A percentile compares a stretch with the other conserved stretches of the same genome.
phyloP scores from a whole-genome alignment of 805 yeast genomes.

The Candida tallmaniae region DNA sequence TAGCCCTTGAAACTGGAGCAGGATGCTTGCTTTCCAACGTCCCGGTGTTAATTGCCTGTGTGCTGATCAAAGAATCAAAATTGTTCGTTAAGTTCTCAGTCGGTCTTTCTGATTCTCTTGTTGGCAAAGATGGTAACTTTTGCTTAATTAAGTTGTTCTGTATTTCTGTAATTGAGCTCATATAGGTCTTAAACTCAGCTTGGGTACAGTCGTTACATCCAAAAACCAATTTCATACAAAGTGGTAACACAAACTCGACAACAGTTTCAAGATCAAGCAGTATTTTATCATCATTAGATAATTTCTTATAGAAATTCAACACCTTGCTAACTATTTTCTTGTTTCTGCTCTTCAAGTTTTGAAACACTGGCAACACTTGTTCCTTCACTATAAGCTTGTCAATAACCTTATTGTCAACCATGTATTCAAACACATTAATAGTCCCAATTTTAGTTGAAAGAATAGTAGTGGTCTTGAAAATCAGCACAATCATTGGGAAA shows the following conservation, averaged over 20 bases:
- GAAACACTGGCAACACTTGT: constrained; percentile 74
- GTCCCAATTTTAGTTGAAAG: constrained; percentile 72
- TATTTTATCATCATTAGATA: constrained; percentile 40
- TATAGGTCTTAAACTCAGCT: constrained; percentile 27
- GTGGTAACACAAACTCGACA: constrained; percentile 26
- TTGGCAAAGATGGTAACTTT: constrained; percentile 18
- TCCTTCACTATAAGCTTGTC: constrained; percentile 73
- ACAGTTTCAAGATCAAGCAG: constrained; percentile 25
- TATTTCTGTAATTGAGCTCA: constrained; percentile 19
- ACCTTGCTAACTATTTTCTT: constrained; percentile 49
- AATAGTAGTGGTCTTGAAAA: constrained; percentile 82
- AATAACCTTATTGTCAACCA: constrained; percentile 56
- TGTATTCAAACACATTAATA: constrained; percentile 51
- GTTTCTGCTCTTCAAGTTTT: constrained; percentile 73
- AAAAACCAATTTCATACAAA: constrained; percentile 29
- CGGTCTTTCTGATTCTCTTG: constrained; percentile 4
- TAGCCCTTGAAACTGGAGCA: constrained; percentile 13
- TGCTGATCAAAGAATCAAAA: constrained; percentile 28
- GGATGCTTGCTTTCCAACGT: constrained; percentile 6
- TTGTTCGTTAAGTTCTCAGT: constrained; percentile 4
- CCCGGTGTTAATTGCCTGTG: constrained; percentile 10
- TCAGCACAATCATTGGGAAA: constrained; percentile 66
- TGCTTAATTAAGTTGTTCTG: constrained; percentile 16
- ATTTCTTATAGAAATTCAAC: constrained; percentile 45
- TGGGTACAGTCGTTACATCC: constrained; percentile 36